Base-by-base conservation (phyloP, 441 rosid species). In the Adansonia rubrostipa region DNA sequence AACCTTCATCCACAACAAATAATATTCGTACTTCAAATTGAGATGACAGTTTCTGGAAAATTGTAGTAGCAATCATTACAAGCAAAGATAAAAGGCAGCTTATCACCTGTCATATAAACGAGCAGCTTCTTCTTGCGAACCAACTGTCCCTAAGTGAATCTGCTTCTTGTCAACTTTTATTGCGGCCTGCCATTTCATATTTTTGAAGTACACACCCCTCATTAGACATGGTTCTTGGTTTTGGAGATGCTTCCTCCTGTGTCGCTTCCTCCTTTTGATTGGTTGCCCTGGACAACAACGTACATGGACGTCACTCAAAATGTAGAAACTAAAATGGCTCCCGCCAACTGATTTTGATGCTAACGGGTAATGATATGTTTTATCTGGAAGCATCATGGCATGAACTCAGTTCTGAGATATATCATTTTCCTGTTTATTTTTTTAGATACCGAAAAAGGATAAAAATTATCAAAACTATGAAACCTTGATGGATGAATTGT, bases 161-260 rank as follows among this genome's bases (percentile, higher is more conserved):
- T 96, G 99, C 81, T 92, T 92, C 91, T 96, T 96, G 68, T 96
- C 97, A 28, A 96, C 99, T 84, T 96, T 96, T 77, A 94, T 96
- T 40, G 99, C 99, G 1, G 99, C 99, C 79, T 96, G 99, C 99
- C 99, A 96, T 88, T 96, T 96, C 98, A 94, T 96, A 80, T 96
- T 96, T 85, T 96, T 96, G 88, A 86, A 96, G 81, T 96, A 96
- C 17, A 96, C 99, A 56, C 99, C 99, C 86, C 99, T 92, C 99
- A 96, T 92, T 64, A 92, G 80, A 85, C 99, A 96, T 36, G 88
- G 93, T 86, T 96, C 98, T 84, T 96, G 98, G 86, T 92, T 92
- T 73, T 91, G 93, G 76, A 92, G 83, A 56, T 88, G 92, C 85
- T 94, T 96, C 81, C 98, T 89, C 82, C 96, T 87, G 82, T 96